Percentiles rank a stretch among this genome's conserved stretches.
Conservation (phyloP, 495 filamentous ascomycete species). For the Hypoxylon rickii region DNA sequence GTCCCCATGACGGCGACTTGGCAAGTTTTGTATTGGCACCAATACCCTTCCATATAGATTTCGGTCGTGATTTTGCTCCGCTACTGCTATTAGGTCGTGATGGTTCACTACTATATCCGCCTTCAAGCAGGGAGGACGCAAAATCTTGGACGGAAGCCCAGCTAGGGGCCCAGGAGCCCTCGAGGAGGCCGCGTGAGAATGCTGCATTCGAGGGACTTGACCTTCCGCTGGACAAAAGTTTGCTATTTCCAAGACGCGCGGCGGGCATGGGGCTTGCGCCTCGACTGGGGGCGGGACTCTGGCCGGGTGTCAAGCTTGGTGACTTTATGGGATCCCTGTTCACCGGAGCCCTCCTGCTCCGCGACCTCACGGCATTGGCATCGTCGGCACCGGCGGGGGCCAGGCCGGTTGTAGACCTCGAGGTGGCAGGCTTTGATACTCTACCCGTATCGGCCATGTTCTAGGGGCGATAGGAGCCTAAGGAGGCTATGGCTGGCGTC, state of each 20-base stretch:
- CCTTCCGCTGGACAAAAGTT: slow-evolving; percentile 33
- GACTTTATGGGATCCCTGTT: slow-evolving; percentile 11
- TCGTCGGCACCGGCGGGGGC: slow-evolving; percentile 33
- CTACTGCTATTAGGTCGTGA: slow-evolving; percentile 40
- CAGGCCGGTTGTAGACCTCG: slow-evolving; percentile 35
- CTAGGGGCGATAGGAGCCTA: slow-evolving; percentile 30
- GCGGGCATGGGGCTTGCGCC: slow-evolving; percentile 49
- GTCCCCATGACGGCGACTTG: slow-evolving; percentile 45
- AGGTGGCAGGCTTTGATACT: slow-evolving; percentile 21
- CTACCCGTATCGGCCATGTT: slow-evolving; percentile 37
- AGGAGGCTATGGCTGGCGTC: slow-evolving; percentile 31
- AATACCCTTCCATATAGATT: slow-evolving; percentile 39
- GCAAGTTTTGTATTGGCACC: slow-evolving; percentile 24
- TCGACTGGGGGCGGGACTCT: slow-evolving; percentile 38
- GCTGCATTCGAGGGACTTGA: slow-evolving; percentile 41
- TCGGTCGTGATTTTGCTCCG: slow-evolving; percentile 32
- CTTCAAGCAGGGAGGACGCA: slow-evolving; percentile 48
- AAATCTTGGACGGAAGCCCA: slow-evolving; percentile 53
- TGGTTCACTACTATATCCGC: slow-evolving; percentile 39
- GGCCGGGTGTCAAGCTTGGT: slow-evolving; percentile 14
- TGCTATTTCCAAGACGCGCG: slow-evolving; percentile 41
- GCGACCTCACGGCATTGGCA: slow-evolving; percentile 31
- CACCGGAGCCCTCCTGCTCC: slow-evolving; percentile 27
- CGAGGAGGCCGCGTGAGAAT: slow-evolving; percentile 43
- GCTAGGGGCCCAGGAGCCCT: slow-evolving; percentile 49